phyloP scores from a whole-genome alignment of 768 basidiomycete genomes.

The Boletus sensibilis region DNA sequence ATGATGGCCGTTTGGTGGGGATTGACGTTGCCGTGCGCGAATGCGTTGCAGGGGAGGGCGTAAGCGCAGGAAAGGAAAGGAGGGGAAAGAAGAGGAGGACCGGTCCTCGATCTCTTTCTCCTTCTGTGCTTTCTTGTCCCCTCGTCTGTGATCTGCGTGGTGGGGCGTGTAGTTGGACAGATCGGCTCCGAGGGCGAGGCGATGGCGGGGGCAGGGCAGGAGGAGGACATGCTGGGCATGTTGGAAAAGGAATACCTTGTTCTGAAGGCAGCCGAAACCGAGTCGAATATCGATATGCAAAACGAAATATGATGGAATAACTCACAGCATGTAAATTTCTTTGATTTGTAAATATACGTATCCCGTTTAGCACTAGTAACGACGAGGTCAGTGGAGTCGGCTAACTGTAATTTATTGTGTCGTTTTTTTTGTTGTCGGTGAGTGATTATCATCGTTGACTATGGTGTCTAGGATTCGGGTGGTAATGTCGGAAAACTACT shows the following conservation, averaged over 20 bases:
- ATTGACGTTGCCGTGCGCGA: slow-evolving; percentile 55
- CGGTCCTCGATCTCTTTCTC: background rate
- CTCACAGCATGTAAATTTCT: no score
- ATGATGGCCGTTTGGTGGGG: slow-evolving; percentile 85
- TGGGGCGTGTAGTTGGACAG: background rate
- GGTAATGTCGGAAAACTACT: no score
- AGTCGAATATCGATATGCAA: background rate
- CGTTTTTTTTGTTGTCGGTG: background rate
- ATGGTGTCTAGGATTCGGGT: no score
- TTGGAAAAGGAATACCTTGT: no score
- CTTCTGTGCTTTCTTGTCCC: background rate
- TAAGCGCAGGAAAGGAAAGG: background rate
- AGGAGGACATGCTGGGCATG: background rate
- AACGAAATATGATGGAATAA: background rate
- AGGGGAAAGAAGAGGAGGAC: no score
- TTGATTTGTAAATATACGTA: no score
- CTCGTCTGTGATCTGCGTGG: background rate
- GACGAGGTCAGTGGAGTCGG: no score
- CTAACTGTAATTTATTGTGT: no score
- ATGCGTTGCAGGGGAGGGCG: slow-evolving; percentile 33
- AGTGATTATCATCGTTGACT: no score
- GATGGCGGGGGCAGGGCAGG: background rate
- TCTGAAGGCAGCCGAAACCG: no score
- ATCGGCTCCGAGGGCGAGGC: background rate
- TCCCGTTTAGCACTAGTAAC: no score